Conservation (phyloP, 805 yeast genomes). For the Teunomyces lycoperdinae region DNA sequence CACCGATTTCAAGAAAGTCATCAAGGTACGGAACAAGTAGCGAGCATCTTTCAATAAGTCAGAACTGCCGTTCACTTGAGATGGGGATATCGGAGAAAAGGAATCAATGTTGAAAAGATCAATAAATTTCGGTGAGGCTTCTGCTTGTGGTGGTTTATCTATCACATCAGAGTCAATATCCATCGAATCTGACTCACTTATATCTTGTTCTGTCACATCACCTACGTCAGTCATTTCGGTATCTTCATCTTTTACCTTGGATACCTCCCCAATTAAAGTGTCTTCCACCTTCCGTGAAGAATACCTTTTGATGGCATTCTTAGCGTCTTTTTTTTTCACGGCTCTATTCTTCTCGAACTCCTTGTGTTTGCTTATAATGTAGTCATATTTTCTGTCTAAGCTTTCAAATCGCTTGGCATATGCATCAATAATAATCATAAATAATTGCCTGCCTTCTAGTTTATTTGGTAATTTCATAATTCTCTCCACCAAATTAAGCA, state of each 20-base stretch:
- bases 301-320: slow-evolving; percentile 39
- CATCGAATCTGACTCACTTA: slow-evolving; percentile 7
- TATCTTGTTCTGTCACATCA: neutral
- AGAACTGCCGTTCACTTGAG: slow-evolving; percentile 45
- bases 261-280: slow-evolving; percentile 20
- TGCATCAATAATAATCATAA: slow-evolving; percentile 83
- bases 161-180: slow-evolving; percentile 8
- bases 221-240: slow-evolving; percentile 18
- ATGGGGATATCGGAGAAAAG: slow-evolving; percentile 57
- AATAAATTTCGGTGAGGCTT: slow-evolving; percentile 13
- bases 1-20: slow-evolving; percentile 87
- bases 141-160: slow-evolving; percentile 24
- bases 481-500: slow-evolving; percentile 84
- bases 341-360: slow-evolving; percentile 45
- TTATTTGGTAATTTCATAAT: slow-evolving; percentile 79
- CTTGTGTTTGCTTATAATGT: slow-evolving; percentile 60
- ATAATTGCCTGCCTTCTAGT: slow-evolving; percentile 76
- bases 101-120: slow-evolving; percentile 37
- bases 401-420: slow-evolving; percentile 79
- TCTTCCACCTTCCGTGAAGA: slow-evolving; percentile 19
- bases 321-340: slow-evolving; percentile 40
- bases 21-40: slow-evolving; percentile 78
- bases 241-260: slow-evolving; percentile 31
- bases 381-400: slow-evolving; percentile 67
- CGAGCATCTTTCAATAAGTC: slow-evolving; percentile 87